Evolutionary conservation across 345 rosid species (phyloP), one percentile per base, ranked within the genome.

Genomic region (Anacardium occidentale): DNA sequence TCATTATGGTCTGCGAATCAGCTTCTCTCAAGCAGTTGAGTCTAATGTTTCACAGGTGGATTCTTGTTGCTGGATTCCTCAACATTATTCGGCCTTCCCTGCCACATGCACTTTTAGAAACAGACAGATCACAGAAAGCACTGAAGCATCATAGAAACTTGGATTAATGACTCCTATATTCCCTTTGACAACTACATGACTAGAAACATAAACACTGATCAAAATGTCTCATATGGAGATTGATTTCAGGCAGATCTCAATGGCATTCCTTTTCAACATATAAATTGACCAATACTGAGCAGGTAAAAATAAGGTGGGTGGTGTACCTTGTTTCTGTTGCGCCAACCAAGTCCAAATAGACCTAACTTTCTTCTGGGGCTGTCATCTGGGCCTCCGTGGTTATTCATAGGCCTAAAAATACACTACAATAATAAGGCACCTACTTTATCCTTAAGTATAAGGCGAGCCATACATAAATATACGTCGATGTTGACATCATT

Each of bases 271-370:
- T 58, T 58, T 34, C 59, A 37, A 32, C 55, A 61, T 21, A 8
- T 51, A 52, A 68, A 20, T 5, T 66, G 34, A 52, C 54, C 40
- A 61, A 66, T 32, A 54, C 25, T 7, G 50, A 40, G 25, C 63
- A 5, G 45, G 65, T 15, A 58, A 22, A 53, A 40, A 47, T 52
- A 32, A 52, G 48, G n/a, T n/a, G n/a, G n/a, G n/a, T n/a, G n/a
- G 58, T 56, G 82, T 78, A 89, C 98, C 98, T 91, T 94, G 86
- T 73, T 89, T 75, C 72, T 77, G 78, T 93, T 93, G 2, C 89
- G 91, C 97, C 98, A 90, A 29, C 90, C 89, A 70, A 89, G 84
- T 48, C 89, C 89, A 69, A 91, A 91, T 64, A 88, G 74, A 45
- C 91, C 79, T 20, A 74, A 75, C 81, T 79, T 87, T 82, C 79